Conservation (phyloP, 768 basidiomycete genomes). For the Pulveroboletus sp. region DNA sequence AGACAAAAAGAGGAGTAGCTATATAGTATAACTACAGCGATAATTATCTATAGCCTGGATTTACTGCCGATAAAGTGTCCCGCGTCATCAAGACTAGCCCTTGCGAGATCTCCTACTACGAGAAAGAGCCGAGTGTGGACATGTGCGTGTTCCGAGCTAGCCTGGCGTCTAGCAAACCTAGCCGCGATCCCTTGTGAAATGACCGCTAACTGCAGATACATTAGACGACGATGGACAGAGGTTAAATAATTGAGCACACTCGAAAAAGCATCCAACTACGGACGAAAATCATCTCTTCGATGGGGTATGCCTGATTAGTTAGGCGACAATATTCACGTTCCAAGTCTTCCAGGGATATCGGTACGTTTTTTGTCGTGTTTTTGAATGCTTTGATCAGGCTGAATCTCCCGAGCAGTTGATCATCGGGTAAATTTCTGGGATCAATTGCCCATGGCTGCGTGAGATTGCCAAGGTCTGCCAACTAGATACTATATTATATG, state of each 20-base stretch:
- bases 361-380: conserved; percentile 48
- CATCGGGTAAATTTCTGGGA: conserved; percentile 33
- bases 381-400: conserved; percentile 57
- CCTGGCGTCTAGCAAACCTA: conserved; percentile 77
- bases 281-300: conserved; percentile 73
- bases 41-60: conserved; percentile 24
- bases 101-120: conserved; percentile 60
- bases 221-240: not conserved
- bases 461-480: conserved; percentile 88
- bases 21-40: not conserved
- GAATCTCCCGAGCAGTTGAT: conserved; percentile 10
- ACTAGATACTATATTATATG: conserved; percentile 31
- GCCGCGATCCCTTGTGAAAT: conserved; percentile 91
- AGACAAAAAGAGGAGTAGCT: conserved; percentile 16
- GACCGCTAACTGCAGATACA: conserved; percentile 52
- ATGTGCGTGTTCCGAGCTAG: conserved; percentile 76
- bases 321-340: conserved; percentile 78
- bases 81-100: conserved; percentile 50
- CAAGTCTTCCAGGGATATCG: conserved; percentile 64
- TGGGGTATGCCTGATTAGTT: conserved; percentile 64
- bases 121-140: conserved; percentile 46
- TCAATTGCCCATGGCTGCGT: conserved; percentile 79
- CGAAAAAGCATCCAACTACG: conserved; percentile 84
- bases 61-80: conserved; percentile 30
- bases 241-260: conserved; percentile 35